Conservation (phyloP, 1,139 yeast genomes). For the Yamadazyma songkhlaensis region DNA sequence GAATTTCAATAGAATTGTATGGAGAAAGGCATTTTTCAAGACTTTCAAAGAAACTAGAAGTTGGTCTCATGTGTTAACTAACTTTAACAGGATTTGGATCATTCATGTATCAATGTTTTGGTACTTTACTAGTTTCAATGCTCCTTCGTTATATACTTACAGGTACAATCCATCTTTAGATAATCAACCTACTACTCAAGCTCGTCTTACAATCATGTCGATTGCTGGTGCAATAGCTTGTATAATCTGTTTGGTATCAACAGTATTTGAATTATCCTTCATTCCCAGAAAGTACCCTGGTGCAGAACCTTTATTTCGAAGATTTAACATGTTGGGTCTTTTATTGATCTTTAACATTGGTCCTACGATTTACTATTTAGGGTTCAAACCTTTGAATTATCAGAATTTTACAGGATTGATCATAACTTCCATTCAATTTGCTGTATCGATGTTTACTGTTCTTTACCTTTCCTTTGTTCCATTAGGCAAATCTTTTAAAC, state of each 20-base stretch:
- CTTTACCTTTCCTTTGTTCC: constrained; percentile 47
- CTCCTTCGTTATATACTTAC: constrained; percentile 53
- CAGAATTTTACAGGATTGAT: constrained; percentile 29
- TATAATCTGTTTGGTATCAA: constrained; percentile 40
- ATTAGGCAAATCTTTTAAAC: constrained; percentile 39
- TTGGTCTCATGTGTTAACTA: constrained; percentile 56
- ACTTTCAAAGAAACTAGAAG: constrained; percentile 57
- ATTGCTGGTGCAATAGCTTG: constrained; percentile 51
- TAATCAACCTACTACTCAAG: constrained; percentile 48
- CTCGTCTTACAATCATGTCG: constrained; percentile 46
- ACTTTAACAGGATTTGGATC: constrained; percentile 62
- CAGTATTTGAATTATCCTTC: constrained; percentile 42
- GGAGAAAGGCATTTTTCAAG: constrained; percentile 52
- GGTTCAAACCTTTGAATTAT: constrained; percentile 21
- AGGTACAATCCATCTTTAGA: constrained; percentile 42
- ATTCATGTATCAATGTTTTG: constrained; percentile 59
- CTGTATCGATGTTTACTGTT: constrained; percentile 39
- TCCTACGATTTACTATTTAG: constrained; percentile 44
- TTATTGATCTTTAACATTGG: constrained; percentile 27
- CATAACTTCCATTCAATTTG: constrained; percentile 43
- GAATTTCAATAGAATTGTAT: constrained; percentile 39
- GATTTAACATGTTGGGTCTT: constrained; percentile 29
- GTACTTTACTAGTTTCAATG: constrained; percentile 55
- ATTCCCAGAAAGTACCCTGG: constrained; percentile 60
- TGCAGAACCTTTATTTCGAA: constrained; percentile 38